phyloP scores from a whole-genome alignment of 1,284 basidiomycete genomes.

The Amylostereum chailletii region DNA sequence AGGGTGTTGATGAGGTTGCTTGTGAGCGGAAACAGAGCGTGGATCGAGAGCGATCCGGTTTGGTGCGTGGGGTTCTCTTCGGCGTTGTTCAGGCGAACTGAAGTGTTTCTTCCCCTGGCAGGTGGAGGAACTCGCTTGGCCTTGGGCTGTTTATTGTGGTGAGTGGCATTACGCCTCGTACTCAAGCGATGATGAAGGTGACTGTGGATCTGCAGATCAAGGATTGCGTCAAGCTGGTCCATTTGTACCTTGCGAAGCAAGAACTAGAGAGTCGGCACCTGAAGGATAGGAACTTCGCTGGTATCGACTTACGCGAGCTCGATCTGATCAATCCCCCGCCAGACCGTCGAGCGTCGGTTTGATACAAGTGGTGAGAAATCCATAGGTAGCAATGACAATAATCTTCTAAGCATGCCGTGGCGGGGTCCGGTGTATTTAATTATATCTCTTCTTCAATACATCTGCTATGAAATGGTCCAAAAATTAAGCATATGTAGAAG shows the following conservation, averaged over 20 bases:
- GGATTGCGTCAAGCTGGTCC: constrained; percentile 55
- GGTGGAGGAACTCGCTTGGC: constrained; percentile 70
- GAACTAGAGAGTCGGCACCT: constrained; percentile 60
- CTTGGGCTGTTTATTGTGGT: constrained; percentile 62
- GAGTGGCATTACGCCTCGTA: constrained; percentile 15
- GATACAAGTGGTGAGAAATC: too few relatives aligned
- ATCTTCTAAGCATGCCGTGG: too few relatives aligned
- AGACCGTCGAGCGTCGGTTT: background rate
- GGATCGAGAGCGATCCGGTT: constrained; percentile 62
- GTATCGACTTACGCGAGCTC: constrained; percentile 52
- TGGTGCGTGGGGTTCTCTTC: constrained; percentile 34
- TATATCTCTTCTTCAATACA: too few relatives aligned
- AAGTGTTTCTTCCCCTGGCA: constrained; percentile 15
- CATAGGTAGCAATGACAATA: too few relatives aligned
- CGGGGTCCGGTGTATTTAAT: too few relatives aligned
- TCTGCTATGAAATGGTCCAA: too few relatives aligned
- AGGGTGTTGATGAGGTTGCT: constrained; percentile 30
- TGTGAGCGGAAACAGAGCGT: constrained; percentile 47
- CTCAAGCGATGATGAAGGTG: background rate
- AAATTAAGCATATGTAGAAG: too few relatives aligned
- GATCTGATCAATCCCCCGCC: constrained; percentile 42
- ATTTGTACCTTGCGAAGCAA: constrained; percentile 58
- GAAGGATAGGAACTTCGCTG: constrained; percentile 60
- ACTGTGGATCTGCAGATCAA: constrained; percentile 37
- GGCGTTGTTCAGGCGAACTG: background rate